Evolutionary conservation across 192 early-diverging fungal species (phyloP).

Genomic region (Mortierella antarctica): DNA sequence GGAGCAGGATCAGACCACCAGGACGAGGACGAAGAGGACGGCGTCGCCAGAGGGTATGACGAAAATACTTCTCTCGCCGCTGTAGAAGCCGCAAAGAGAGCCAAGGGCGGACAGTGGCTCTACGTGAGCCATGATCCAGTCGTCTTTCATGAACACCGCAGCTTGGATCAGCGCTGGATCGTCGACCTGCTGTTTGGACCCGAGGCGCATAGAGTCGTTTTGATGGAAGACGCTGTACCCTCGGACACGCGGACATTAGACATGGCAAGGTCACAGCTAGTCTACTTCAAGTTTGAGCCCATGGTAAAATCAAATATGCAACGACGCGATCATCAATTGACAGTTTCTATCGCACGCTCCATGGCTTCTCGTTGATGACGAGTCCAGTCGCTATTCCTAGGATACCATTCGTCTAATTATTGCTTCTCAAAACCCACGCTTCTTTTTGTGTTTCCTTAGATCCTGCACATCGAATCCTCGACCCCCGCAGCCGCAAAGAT

Average conservation of each 20-base stretch:
- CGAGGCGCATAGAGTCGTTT: slow-evolving; percentile 30
- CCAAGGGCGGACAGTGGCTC: slow-evolving; percentile 61
- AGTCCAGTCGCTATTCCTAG: background rate
- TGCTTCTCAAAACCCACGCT: background rate
- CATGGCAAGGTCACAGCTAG: slow-evolving; percentile 39
- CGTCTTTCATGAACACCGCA: slow-evolving; percentile 25
- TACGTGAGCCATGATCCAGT: slow-evolving; percentile 62
- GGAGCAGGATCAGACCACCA: background rate
- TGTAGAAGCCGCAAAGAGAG: slow-evolving; percentile 27
- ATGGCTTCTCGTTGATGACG: background rate
- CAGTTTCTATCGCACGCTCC: background rate
- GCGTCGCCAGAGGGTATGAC: slow-evolving; percentile 23
- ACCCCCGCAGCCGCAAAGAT: slow-evolving; percentile 58
- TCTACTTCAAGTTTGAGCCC: slow-evolving; percentile 67
- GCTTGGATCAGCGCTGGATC: slow-evolving; percentile 26
- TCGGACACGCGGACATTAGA: slow-evolving; percentile 8
- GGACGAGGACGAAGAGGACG: slow-evolving; percentile 8
- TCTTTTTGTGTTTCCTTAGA: slow-evolving; percentile 29
- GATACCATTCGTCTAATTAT: background rate
- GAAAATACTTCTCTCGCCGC: slow-evolving; percentile 38
- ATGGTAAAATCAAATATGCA: slow-evolving; percentile 45
- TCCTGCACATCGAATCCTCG: slow-evolving; percentile 64
- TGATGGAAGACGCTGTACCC: slow-evolving; percentile 22
- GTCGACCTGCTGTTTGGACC: slow-evolving; percentile 49
- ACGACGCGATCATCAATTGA: background rate